A percentile compares a stretch with the other conserved stretches of the same genome.
phyloP scores from a whole-genome alignment of 2,329 filamentous ascomycete genomes.

The Fusarium armeniacum region DNA sequence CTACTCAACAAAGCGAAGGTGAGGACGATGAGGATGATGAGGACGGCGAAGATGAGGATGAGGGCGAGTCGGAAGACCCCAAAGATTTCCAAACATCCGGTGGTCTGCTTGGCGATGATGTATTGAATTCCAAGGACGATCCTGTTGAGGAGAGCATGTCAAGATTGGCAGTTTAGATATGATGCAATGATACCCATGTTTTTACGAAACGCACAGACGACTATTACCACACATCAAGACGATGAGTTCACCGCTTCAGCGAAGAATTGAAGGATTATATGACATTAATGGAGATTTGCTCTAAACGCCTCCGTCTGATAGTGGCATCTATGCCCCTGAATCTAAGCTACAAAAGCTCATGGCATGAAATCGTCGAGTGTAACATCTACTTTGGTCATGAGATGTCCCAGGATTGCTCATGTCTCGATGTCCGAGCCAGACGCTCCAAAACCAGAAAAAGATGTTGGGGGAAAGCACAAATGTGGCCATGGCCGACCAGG shows the following conservation, averaged over 20 bases:
- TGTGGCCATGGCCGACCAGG: constrained; percentile 3
- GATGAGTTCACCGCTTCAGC: background rate
- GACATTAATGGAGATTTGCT: constrained; percentile 46
- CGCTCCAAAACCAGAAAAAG: constrained; percentile 41
- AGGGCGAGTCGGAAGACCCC: constrained; percentile 44
- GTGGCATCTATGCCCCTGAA: constrained; percentile 49
- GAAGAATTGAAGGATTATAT: constrained; percentile 35
- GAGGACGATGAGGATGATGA: constrained; percentile 52
- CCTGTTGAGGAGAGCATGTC: constrained; percentile 50
- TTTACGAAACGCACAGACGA: background rate
- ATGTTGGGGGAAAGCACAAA: constrained; percentile 19
- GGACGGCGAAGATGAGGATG: constrained; percentile 51
- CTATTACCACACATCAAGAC: background rate
- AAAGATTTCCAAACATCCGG: constrained; percentile 37
- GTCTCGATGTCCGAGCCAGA: constrained; percentile 40
- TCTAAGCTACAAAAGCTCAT: constrained; percentile 59
- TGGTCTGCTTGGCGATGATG: constrained; percentile 45
- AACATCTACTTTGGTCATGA: constrained; percentile 56
- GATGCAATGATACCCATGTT: constrained; percentile 40
- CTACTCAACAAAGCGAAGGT: constrained; percentile 56
- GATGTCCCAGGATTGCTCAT: constrained; percentile 54
- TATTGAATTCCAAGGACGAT: constrained; percentile 31
- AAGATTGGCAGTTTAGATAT: constrained; percentile 48
- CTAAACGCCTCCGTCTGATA: constrained; percentile 43
- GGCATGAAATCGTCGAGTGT: constrained; percentile 52